phyloP scores from a whole-genome alignment of 768 basidiomycete genomes.

The Multifurca ochricompacta region DNA sequence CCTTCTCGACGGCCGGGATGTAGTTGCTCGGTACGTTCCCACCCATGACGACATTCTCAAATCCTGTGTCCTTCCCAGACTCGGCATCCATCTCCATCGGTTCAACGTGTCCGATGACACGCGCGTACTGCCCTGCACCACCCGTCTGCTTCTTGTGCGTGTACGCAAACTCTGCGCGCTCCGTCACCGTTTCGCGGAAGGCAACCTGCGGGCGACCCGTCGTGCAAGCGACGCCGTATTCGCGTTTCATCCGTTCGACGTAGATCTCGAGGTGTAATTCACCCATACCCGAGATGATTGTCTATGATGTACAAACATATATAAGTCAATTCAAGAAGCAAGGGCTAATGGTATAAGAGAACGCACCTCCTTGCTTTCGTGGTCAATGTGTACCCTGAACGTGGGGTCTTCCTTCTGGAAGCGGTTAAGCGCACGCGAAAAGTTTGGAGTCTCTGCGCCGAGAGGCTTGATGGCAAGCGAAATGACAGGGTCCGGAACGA shows the following conservation, averaged over 20 bases:
- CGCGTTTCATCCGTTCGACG: slow-evolving; percentile 97
- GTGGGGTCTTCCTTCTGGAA: slow-evolving; percentile 99
- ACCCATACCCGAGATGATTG: slow-evolving; percentile 99
- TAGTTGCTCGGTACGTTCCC: slow-evolving; percentile 86
- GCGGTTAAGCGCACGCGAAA: slow-evolving; percentile 91
- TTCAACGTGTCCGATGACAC: slow-evolving; percentile 85
- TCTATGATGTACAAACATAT: slow-evolving; percentile 40
- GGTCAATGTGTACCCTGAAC: slow-evolving; percentile 93
- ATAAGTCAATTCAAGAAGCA: not conserved
- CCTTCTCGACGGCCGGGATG: slow-evolving; percentile 96
- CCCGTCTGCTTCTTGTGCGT: slow-evolving; percentile 98
- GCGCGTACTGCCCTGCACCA: slow-evolving; percentile 94
- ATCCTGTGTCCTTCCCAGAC: slow-evolving; percentile 74
- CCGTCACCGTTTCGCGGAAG: slow-evolving; percentile 90
- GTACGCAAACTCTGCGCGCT: slow-evolving; percentile 75
- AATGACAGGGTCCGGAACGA: slow-evolving; percentile 96
- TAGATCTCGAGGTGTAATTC: slow-evolving; percentile 98
- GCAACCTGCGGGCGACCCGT: slow-evolving; percentile 97
- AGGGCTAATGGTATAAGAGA: slow-evolving; percentile 1
- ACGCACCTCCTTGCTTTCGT: slow-evolving; percentile 83
- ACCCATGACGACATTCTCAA: slow-evolving; percentile 85
- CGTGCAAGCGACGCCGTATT: slow-evolving; percentile 88
- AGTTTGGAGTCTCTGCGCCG: slow-evolving; percentile 91
- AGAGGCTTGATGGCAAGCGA: slow-evolving; percentile 89
- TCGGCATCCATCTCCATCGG: slow-evolving; percentile 72